A percentile compares a stretch with the other conserved stretches of the same genome.
phyloP scores from a whole-genome alignment of 129 eudicot species.

The Dittrichia graveolens region DNA sequence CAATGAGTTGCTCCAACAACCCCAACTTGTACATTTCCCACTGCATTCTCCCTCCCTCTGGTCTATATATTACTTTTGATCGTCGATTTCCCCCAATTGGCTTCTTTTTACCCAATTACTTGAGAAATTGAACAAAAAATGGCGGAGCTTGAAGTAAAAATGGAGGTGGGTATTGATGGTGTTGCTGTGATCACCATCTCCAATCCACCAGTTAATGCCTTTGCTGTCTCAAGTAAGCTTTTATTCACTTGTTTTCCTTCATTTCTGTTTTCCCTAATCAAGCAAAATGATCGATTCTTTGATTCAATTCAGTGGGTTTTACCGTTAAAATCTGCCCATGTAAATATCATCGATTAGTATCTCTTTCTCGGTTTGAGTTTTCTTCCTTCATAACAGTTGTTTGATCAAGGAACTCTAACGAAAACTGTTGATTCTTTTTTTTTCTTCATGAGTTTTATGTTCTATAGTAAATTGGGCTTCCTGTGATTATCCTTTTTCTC shows the following conservation, averaged over 20 bases:
- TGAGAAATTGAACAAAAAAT: slow-evolving; percentile 27
- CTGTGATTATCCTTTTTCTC: background rate
- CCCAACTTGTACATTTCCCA: background rate
- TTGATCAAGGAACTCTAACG: background rate
- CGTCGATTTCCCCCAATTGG: background rate
- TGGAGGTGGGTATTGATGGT: slow-evolving; percentile 86
- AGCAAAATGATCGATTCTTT: background rate
- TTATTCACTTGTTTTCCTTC: background rate
- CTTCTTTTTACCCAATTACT: slow-evolving; percentile 2
- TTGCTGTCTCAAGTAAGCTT: slow-evolving; percentile 64
- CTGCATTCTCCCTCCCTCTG: background rate
- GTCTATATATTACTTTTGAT: background rate
- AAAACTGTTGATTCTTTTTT: background rate
- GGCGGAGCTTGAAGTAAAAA: slow-evolving; percentile 49
- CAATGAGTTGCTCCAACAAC: slow-evolving; percentile 25
- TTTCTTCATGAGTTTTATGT: background rate
- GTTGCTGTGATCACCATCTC: slow-evolving; percentile 75
- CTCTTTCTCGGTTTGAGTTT: background rate
- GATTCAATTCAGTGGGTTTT: background rate
- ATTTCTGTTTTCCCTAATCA: background rate
- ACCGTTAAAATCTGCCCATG: no score
- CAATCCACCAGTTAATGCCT: slow-evolving; percentile 87
- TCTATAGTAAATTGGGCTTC: background rate
- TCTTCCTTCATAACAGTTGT: background rate
- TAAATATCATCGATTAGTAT: background rate